Conservation (phyloP, 2,329 filamentous ascomycete genomes). For the Capronia americana region DNA sequence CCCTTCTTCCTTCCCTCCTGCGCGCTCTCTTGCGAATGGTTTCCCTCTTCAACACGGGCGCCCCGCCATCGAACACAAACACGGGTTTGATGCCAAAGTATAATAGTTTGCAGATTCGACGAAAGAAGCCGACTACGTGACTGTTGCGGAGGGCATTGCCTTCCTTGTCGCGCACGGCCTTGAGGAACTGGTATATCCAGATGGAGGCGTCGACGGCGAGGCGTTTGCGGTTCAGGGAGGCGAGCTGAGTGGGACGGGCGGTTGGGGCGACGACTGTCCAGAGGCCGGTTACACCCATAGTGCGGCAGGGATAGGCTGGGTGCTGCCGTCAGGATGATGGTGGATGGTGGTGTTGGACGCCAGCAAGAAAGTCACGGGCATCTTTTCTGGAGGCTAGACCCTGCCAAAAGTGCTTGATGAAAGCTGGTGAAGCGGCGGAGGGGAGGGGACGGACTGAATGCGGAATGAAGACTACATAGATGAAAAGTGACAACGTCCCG, state of each 20-base stretch:
- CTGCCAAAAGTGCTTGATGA: not conserved
- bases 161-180: slow-evolving; percentile 97
- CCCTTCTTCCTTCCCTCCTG: slow-evolving; percentile 82
- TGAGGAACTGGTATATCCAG: slow-evolving; percentile 99
- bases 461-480: not conserved
- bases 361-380: not conserved
- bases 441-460: not conserved
- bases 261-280: slow-evolving; percentile 97
- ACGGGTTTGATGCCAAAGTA: slow-evolving; percentile 97
- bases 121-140: slow-evolving; percentile 97
- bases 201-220: slow-evolving; percentile 98
- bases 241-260: slow-evolving; percentile 92
- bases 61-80: slow-evolving; percentile 97
- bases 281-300: slow-evolving; percentile 96
- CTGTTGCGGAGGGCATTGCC: slow-evolving; percentile 95
- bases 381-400: not conserved
- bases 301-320: not conserved
- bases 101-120: slow-evolving; percentile 94
- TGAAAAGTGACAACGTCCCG: not conserved
- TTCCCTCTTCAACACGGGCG: slow-evolving; percentile 85
- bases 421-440: not conserved
- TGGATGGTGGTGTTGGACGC: not conserved
- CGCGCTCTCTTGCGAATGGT: slow-evolving; percentile 81
- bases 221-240: slow-evolving; percentile 93
- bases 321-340: not conserved